A percentile compares a stretch with the other conserved stretches of the same genome.
Evolutionary conservation across 306 rosid genomes (phyloP).

Genomic region (Prunus dulcis): DNA sequence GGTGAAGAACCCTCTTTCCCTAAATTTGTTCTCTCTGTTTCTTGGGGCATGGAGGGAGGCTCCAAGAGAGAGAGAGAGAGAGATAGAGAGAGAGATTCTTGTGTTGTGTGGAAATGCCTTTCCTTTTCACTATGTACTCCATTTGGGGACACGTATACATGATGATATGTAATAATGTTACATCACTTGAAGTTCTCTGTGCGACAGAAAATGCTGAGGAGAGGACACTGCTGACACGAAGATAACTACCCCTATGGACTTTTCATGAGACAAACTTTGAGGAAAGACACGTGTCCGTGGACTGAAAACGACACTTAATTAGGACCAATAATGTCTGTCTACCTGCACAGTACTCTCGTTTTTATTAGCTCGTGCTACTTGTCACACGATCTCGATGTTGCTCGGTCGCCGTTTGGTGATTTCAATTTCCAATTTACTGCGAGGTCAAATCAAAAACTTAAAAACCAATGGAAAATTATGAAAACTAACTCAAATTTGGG

Average conservation of each 20-base stretch:
- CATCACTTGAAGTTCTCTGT: conserved; percentile 19
- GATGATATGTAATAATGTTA: conserved; percentile 12
- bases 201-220: conserved; percentile 31
- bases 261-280: conserved; percentile 27
- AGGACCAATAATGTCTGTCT: background rate
- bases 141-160: conserved; percentile 36
- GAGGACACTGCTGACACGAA: conserved; percentile 18
- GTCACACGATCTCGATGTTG: background rate
- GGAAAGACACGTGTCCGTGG: conserved; percentile 37
- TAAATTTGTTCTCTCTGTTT: background rate
- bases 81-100: background rate
- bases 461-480: too few relatives aligned
- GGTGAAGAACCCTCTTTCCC: background rate
- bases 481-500: too few relatives aligned
- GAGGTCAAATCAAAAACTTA: too few relatives aligned
- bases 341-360: background rate
- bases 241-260: conserved; percentile 30
- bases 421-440: too few relatives aligned
- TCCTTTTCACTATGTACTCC: conserved; percentile 7
- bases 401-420: too few relatives aligned
- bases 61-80: conserved; percentile 14
- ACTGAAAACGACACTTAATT: background rate
- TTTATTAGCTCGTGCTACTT: background rate
- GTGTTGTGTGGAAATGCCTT: background rate
- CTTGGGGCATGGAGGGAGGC: background rate